These are phyloP conservation scores for Geoglossum cookeanum DNA, from an alignment of 2,329 filamentous ascomycete species.

Conservation along the genomic window DNA sequence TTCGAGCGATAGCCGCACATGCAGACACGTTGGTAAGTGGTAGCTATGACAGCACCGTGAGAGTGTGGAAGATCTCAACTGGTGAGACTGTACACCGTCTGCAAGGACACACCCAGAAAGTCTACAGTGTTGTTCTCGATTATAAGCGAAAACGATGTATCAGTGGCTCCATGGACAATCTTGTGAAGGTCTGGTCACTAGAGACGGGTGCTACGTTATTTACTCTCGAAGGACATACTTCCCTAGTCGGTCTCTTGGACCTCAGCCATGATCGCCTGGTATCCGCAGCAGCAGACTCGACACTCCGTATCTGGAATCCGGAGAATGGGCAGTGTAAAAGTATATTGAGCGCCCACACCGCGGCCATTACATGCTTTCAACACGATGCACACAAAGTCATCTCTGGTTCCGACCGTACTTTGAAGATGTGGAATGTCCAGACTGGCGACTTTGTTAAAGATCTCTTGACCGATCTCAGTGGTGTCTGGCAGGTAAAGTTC, in stretches of 20 bases:
- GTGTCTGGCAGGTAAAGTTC: conserved; percentile 99
- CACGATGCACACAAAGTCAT: conserved; percentile 95
- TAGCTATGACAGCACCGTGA: conserved; percentile 87
- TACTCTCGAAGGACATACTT: conserved; percentile 80
- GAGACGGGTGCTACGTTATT: conserved; percentile 69
- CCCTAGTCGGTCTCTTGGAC: conserved; percentile 81
- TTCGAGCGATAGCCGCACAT: conserved; percentile 86
- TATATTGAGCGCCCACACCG: conserved; percentile 80
- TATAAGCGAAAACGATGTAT: conserved; percentile 86
- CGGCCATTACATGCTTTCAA: conserved; percentile 96
- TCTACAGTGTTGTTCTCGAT: conserved; percentile 92
- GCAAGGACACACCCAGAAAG: conserved; percentile 75
- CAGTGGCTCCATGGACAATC: conserved; percentile 93
- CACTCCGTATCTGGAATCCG: conserved; percentile 90
- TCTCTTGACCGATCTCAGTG: conserved; percentile 75
- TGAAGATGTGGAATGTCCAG: conserved; percentile 97
- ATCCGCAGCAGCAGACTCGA: conserved; percentile 88
- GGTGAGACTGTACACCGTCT: conserved; percentile 73
- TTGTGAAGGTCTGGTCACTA: conserved; percentile 95
- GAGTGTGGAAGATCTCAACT: conserved; percentile 94
- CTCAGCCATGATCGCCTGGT: conserved; percentile 78
- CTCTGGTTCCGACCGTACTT: conserved; percentile 79
- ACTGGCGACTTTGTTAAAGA: conserved; percentile 87
- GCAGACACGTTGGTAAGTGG: conserved; percentile 93
- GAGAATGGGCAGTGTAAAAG: conserved; percentile 81